Conservation (phyloP, 208 protist genomes). For the Lotmaria passim region DNA sequence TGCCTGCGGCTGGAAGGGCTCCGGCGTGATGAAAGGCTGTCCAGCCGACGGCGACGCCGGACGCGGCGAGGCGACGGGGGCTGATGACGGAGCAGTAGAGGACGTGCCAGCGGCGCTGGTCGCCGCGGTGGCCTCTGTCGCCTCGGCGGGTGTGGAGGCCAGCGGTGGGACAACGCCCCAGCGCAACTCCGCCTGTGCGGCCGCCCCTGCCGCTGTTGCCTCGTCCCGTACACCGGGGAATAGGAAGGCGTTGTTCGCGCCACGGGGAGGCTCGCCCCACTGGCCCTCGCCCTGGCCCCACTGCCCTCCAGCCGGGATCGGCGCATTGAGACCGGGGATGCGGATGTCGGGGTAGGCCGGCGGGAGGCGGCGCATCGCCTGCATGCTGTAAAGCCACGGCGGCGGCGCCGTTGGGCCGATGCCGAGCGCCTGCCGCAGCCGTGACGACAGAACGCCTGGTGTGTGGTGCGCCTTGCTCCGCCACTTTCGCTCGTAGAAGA, state of each 20-base stretch:
- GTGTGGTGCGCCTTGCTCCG: slow-evolving; percentile 76
- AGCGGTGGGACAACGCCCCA: slow-evolving; percentile 56
- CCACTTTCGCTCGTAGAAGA: slow-evolving; percentile 98
- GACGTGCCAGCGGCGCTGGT: slow-evolving; percentile 16
- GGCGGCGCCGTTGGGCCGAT: slow-evolving; percentile 94
- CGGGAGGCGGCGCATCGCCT: slow-evolving; percentile 97
- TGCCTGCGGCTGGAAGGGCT: slow-evolving; percentile 73
- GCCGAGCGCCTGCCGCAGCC: slow-evolving; percentile 96
- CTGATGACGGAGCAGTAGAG: slow-evolving; percentile 15
- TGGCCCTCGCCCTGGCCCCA: slow-evolving; percentile 95
- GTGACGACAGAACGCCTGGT: slow-evolving; percentile 88
- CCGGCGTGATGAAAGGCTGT: slow-evolving; percentile 52
- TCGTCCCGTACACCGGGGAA: slow-evolving; percentile 90
- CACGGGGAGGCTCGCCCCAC: slow-evolving; percentile 97
- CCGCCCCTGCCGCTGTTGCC: slow-evolving; percentile 33
- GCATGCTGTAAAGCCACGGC: slow-evolving; percentile 99
- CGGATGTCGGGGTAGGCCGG: slow-evolving; percentile 98
- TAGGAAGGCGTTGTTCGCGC: slow-evolving; percentile 76
- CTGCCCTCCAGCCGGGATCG: slow-evolving; percentile 96
- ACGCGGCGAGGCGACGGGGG: slow-evolving; percentile 6
- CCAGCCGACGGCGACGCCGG: slow-evolving; percentile 21
- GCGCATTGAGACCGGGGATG: slow-evolving; percentile 98
- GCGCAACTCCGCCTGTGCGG: slow-evolving; percentile 23
- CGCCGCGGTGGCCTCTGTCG: slow-evolving; percentile 1
- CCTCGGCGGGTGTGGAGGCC: neutral